phyloP scores from a whole-genome alignment of 1,284 basidiomycete genomes.

The Mycosarcoma mackinlayi region DNA sequence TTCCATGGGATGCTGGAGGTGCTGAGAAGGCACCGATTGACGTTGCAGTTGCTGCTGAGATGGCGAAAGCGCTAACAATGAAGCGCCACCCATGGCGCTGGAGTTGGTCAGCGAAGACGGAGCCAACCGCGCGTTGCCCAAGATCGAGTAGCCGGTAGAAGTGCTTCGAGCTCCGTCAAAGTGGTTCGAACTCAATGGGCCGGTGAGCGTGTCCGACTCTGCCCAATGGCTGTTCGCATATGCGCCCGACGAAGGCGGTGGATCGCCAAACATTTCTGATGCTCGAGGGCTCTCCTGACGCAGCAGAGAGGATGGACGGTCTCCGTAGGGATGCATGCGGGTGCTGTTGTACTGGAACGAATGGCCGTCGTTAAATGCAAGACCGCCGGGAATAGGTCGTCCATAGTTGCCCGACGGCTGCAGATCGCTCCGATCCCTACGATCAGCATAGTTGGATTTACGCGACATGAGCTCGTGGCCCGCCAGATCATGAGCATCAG shows the following conservation, averaged over 20 bases:
- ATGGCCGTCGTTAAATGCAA: constrained; percentile 5
- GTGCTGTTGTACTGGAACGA: constrained; percentile 11
- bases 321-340: constrained; percentile 36
- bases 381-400: constrained; percentile 10
- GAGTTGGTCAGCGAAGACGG: constrained; percentile 8
- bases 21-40: constrained; percentile 31
- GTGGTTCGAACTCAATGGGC: constrained; percentile 7
- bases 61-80: constrained; percentile 11
- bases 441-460: constrained; percentile 5
- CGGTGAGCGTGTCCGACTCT: constrained; percentile 10
- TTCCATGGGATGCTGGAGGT: constrained; percentile 17
- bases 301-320: constrained; percentile 13
- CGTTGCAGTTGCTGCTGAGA: constrained; percentile 6
- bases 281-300: constrained; percentile 19
- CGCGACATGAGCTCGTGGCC: constrained; percentile 19
- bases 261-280: constrained; percentile 8
- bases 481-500: constrained; percentile 9
- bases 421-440: constrained; percentile 15
- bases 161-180: constrained; percentile 13
- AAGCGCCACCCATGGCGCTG: constrained; percentile 3
- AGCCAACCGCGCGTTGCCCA: not conserved
- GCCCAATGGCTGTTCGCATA: constrained; percentile 23
- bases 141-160: not conserved
- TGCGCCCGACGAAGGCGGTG: not conserved
- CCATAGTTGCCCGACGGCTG: constrained; percentile 7